Conservation (phyloP, 2,329 filamentous ascomycete genomes). For the Ploettnerulaceae sp. region DNA sequence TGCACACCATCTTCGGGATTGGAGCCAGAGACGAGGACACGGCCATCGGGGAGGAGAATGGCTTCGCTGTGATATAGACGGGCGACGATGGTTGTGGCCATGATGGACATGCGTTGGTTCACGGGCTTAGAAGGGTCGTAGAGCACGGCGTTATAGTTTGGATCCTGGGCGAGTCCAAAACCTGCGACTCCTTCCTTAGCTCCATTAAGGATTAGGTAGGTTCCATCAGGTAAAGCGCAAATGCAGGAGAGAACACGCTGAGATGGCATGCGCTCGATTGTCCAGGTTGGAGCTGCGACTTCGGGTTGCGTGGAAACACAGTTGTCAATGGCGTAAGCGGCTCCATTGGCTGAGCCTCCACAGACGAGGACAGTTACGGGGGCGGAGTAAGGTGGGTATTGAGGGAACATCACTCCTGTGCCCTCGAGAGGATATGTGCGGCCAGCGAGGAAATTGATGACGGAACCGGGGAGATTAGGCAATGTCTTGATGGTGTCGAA, state of each 20-base stretch:
- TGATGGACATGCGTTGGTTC: constrained; percentile 53
- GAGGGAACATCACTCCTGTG: constrained; percentile 56
- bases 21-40: constrained; percentile 58
- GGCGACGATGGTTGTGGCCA: constrained; percentile 60
- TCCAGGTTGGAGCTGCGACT: constrained; percentile 50
- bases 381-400: constrained; percentile 56
- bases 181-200: constrained; percentile 56
- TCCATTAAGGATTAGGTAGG: constrained; percentile 59
- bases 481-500: constrained; percentile 52
- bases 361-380: constrained; percentile 58
- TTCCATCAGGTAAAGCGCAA: constrained; percentile 59
- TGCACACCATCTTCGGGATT: constrained; percentile 40
- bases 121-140: constrained; percentile 55
- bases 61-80: constrained; percentile 63
- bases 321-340: constrained; percentile 56
- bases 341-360: constrained; percentile 54
- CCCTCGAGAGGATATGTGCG: constrained; percentile 65
- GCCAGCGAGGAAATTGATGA: constrained; percentile 54
- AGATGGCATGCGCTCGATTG: constrained; percentile 55
- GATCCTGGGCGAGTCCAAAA: constrained; percentile 55
- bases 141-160: constrained; percentile 56
- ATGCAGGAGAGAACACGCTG: constrained; percentile 58
- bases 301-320: constrained; percentile 61
- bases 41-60: constrained; percentile 57
- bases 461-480: constrained; percentile 58